Evolutionary conservation across 192 early-diverging fungal genomes (phyloP), one percentile per base, ranked within the genome.

Genomic region (Phlyctochytrium planicorne): DNA sequence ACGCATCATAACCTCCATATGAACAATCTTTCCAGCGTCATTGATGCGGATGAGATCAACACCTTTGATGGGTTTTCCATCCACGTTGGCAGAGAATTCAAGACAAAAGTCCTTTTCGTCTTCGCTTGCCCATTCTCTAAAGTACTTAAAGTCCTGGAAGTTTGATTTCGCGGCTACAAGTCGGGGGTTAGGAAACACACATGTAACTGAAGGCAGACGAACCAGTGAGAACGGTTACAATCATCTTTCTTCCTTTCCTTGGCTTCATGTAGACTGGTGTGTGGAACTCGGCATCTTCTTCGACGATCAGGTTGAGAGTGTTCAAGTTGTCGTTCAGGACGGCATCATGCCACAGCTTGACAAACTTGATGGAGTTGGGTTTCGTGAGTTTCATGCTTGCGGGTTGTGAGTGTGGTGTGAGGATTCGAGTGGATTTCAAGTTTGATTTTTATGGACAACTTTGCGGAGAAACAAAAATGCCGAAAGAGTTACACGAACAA

Each of bases 241-340:
- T 62, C 12, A 74, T 62, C 27, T 25, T 25, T 6, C 6, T 56
- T 17, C 73, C 73, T 52, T 25, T 29, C 67, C 63, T 63, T 35
- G 67, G 62, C 59, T 70, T 69, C 53, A 74, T 29, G 40, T 74
- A 74, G 2, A 74, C n/a, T 14, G 73, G 73, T 17, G 73, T 74
- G 62, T 69, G 65, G 56, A 74, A 74, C 24, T 31, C 66, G 23
- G 69, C 59, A 50, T 64, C 53, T 3, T 63, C 34, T n/a, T 52
- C 20, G n/a, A 74, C 23, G 17, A 74, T 32, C n/a, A 23, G 29
- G 3, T 65, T 31, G 3, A 74, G 55, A 14, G 59, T 12, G 25
- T 69, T 29, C 23, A 69, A 64, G 55, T 74, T 62, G 52, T 35
- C 33, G 30, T 53, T n/a, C 14, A 34, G 34, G 10, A 74, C 47